phyloP scores from a whole-genome alignment of 73 alveolate genomes.

The Blepharisma stoltei region DNA sequence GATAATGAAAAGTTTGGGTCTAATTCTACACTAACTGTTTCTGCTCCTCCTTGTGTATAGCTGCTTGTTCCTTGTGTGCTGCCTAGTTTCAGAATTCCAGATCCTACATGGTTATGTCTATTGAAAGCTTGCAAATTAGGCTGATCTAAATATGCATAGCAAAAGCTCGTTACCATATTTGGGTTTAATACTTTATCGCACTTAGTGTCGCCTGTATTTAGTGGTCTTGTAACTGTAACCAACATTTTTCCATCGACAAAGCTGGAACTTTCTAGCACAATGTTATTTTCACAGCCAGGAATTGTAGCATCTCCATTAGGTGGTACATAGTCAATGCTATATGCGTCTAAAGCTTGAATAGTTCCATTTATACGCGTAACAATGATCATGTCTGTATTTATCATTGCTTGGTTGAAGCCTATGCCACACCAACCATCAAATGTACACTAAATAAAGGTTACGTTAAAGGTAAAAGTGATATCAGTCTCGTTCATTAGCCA shows the following conservation, averaged over 20 bases:
- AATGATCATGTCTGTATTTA: constrained; percentile 4
- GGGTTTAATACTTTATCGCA: not conserved
- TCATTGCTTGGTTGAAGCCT: not conserved
- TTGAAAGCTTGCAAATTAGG: not conserved
- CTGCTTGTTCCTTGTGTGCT: not conserved
- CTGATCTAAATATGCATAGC: constrained; percentile 11
- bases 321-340: not conserved
- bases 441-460: constrained; percentile 6
- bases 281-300: not conserved
- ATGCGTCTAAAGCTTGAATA: not conserved
- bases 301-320: not conserved
- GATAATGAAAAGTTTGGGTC: not conserved
- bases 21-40: not conserved
- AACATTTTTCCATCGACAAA: not conserved
- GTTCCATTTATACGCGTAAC: not conserved
- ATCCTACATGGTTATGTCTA: not conserved
- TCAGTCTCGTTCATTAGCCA: not conserved
- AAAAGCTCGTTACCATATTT: not conserved
- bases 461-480: not conserved
- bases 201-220: not conserved
- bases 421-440: constrained; percentile 19
- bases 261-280: not conserved
- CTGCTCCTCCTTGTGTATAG: not conserved
- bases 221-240: constrained; percentile 3
- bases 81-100: not conserved